Conservation (phyloP, 2,329 filamentous ascomycete species). For the Fusarium incarnatum region DNA sequence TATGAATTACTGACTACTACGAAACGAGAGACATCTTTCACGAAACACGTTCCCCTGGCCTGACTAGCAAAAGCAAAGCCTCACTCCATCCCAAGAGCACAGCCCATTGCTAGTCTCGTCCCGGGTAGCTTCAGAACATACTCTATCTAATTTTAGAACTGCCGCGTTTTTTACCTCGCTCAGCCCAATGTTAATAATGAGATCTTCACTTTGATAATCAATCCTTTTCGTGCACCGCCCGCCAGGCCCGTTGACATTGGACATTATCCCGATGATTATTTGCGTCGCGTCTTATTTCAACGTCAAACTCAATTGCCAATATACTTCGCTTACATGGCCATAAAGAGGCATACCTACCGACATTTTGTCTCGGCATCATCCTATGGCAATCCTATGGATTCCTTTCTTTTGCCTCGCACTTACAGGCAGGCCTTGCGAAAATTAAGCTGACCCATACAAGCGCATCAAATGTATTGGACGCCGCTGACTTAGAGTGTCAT, state of each 20-base stretch:
- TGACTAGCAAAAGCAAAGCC: constrained; percentile 24
- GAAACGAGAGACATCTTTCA: constrained; percentile 4
- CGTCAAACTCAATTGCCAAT: background rate
- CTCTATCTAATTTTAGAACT: constrained; percentile 45
- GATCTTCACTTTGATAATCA: background rate
- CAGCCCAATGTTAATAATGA: constrained; percentile 29
- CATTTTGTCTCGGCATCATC: background rate
- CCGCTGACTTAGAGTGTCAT: constrained; percentile 9
- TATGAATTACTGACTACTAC: background rate
- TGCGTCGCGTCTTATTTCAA: background rate
- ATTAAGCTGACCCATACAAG: constrained; percentile 14
- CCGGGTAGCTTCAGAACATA: constrained; percentile 22
- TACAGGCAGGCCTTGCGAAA: background rate
- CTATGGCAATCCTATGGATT: background rate
- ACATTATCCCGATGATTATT: background rate
- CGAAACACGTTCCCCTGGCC: constrained; percentile 4
- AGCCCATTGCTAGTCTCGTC: constrained; percentile 33
- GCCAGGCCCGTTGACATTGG: background rate
- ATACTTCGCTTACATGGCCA: background rate
- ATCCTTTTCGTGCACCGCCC: constrained; percentile 3
- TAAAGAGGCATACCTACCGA: background rate
- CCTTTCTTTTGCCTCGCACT: background rate
- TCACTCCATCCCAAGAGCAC: constrained; percentile 34
- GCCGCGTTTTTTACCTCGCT: constrained; percentile 37
- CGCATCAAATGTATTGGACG: background rate